These are phyloP conservation scores for Aspergillus sp. DNA, from an alignment of 2,329 filamentous ascomycete species.

Conservation along the genomic window DNA sequence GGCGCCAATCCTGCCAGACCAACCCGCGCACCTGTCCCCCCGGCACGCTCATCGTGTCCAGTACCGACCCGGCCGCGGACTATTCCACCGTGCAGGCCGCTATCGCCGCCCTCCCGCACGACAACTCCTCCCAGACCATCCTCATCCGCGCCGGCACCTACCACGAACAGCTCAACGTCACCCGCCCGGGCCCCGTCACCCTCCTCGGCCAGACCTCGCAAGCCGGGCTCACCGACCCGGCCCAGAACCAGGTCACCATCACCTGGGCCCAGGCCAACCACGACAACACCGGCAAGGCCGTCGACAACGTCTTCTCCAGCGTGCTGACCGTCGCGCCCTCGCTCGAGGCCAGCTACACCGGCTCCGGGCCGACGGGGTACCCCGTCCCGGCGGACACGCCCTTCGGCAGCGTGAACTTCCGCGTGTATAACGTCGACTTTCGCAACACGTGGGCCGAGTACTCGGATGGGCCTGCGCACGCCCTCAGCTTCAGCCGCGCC, in stretches of 20 bases:
- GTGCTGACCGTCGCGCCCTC: constrained; percentile 63
- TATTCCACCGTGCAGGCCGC: constrained; percentile 47
- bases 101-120: constrained; percentile 45
- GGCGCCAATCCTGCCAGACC: constrained; percentile 24
- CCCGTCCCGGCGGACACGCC: constrained; percentile 60
- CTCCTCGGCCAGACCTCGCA: constrained; percentile 56
- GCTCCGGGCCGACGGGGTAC: constrained; percentile 60
- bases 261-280: constrained; percentile 58
- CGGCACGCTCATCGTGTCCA: constrained; percentile 27
- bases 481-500: constrained; percentile 59
- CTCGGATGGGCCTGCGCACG: constrained; percentile 57
- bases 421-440: constrained; percentile 66
- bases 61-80: constrained; percentile 16
- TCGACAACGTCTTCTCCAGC: constrained; percentile 63
- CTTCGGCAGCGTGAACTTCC: constrained; percentile 62
- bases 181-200: constrained; percentile 58
- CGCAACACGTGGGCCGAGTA: constrained; percentile 57
- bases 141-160: constrained; percentile 61
- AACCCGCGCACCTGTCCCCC: constrained; percentile 23
- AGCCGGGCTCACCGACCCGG: constrained; percentile 44
- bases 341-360: constrained; percentile 60
- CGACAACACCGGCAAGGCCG: constrained; percentile 31
- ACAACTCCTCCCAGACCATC: constrained; percentile 52
- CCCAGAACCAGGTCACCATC: constrained; percentile 54
- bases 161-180: constrained; percentile 64